phyloP scores from a whole-genome alignment of 495 filamentous ascomycete genomes.

The Parathielavia hyrcaniae region DNA sequence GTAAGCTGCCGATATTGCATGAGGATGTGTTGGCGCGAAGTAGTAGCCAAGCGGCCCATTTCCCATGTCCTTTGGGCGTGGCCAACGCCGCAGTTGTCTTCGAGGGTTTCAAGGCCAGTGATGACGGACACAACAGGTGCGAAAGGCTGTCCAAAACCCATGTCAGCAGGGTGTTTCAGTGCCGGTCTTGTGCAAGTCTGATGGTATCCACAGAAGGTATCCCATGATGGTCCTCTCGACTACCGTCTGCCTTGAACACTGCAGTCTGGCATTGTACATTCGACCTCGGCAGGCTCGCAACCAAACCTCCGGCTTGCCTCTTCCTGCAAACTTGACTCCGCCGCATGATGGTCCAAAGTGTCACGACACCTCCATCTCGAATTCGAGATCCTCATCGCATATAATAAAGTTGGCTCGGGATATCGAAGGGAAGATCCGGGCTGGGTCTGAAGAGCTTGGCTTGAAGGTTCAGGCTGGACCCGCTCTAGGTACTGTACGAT shows the following conservation, averaged over 20 bases:
- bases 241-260: no score
- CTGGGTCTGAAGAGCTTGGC: slow-evolving; percentile 14
- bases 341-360: slow-evolving; percentile 9
- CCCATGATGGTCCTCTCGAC: no score
- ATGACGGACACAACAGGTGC: no score
- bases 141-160: no score
- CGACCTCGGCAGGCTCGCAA: no score
- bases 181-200: no score
- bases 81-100: no score
- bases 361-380: slow-evolving; percentile 8
- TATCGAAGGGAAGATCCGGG: slow-evolving; percentile 23
- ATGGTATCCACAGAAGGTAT: no score
- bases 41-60: slow-evolving; percentile 2
- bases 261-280: no score
- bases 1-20: slow-evolving; percentile 20
- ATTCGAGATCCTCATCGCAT: neutral
- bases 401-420: slow-evolving; percentile 22
- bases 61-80: neutral
- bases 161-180: no score
- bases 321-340: neutral
- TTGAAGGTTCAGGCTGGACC: slow-evolving; percentile 14
- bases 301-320: neutral
- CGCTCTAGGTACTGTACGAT: no score
- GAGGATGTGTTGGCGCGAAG: slow-evolving; percentile 3
- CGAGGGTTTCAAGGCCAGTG: no score